These are phyloP conservation scores for Thelephora terrestris DNA, from an alignment of 1,284 basidiomycete genomes.

Conservation along the genomic window DNA sequence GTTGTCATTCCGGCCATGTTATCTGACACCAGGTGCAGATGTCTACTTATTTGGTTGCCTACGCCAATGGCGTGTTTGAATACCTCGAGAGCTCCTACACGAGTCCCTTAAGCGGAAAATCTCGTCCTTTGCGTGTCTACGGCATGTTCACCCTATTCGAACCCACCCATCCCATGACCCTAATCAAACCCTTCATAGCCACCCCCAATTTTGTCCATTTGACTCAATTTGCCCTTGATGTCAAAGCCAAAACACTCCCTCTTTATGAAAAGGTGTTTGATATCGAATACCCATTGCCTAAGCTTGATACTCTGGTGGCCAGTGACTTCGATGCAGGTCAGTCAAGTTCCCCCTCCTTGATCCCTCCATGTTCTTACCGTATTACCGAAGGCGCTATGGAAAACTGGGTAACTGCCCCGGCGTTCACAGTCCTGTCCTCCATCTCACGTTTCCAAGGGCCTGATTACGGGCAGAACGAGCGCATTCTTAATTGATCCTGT, in stretches of 20 bases:
- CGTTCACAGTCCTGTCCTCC: neutral
- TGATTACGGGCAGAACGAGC: constrained; percentile 85
- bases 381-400: constrained; percentile 73
- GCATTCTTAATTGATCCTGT: constrained; percentile 78
- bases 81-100: constrained; percentile 69
- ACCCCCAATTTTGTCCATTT: constrained; percentile 84
- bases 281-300: constrained; percentile 86
- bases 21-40: constrained; percentile 31
- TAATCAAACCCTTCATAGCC: constrained; percentile 30
- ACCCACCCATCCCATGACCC: neutral
- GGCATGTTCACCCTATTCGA: constrained; percentile 28
- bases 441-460: constrained; percentile 36
- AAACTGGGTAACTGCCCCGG: constrained; percentile 53
- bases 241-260: constrained; percentile 80
- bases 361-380: neutral
- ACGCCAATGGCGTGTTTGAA: constrained; percentile 79
- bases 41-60: constrained; percentile 89
- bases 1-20: neutral
- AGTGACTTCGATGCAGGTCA: constrained; percentile 80
- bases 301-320: constrained; percentile 82
- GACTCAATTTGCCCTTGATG: constrained; percentile 78
- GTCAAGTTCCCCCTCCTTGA: neutral
- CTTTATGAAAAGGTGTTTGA: constrained; percentile 92
- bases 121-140: constrained; percentile 80
- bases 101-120: constrained; percentile 76